phyloP scores from a whole-genome alignment of 1,284 basidiomycete genomes.

The Irpex lacteus region DNA sequence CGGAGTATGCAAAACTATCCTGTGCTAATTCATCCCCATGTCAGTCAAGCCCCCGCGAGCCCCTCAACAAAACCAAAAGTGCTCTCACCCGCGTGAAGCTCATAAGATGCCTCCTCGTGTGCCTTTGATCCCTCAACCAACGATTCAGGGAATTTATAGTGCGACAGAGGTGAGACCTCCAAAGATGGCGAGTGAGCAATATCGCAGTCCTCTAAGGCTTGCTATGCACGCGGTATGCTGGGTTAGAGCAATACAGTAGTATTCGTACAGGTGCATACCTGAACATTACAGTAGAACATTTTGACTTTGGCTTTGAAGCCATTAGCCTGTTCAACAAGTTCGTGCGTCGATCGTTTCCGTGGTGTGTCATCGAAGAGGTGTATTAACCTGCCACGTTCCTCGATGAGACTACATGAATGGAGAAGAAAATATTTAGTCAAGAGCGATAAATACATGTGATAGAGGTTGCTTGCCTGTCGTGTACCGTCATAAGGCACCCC shows the following conservation, averaged over 20 bases:
- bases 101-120: neutral
- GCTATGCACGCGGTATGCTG: neutral
- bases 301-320: constrained; percentile 8
- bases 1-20: neutral
- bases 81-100: neutral
- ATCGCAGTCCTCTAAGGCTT: neutral
- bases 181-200: neutral
- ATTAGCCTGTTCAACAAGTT: constrained; percentile 7
- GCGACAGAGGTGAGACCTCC: neutral
- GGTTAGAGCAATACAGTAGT: neutral
- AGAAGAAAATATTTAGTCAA: too few relatives aligned
- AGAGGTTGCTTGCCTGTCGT: neutral
- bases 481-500: neutral
- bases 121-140: neutral
- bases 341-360: neutral
- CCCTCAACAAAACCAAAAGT: neutral
- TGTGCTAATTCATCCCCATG: neutral
- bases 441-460: neutral
- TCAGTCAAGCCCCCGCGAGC: neutral
- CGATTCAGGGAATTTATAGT: neutral
- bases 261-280: neutral
- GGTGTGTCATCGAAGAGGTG: neutral
- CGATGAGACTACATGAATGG: neutral
- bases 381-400: neutral
- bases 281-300: constrained; percentile 2